A percentile compares a stretch with the other conserved stretches of the same genome.
Evolutionary conservation across 2,329 filamentous ascomycete genomes (phyloP).

Genomic region (Paramyrothecium roridum): DNA sequence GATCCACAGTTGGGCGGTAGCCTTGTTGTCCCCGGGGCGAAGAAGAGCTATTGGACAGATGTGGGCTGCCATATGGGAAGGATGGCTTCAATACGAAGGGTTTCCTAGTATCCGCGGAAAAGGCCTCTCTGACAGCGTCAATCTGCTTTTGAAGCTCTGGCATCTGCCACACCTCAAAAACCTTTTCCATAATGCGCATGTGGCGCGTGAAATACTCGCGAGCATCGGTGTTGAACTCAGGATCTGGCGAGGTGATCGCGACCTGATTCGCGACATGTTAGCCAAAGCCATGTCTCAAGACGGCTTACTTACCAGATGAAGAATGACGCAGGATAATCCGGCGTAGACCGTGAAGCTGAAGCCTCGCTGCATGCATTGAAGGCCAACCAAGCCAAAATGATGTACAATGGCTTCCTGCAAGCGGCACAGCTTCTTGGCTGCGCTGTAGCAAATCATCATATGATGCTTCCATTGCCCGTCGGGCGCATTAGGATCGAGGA

Average conservation of each 20-base stretch:
- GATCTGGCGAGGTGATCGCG: conserved; percentile 88
- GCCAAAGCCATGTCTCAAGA: not conserved
- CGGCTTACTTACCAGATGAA: conserved; percentile 75
- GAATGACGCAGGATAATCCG: conserved; percentile 84
- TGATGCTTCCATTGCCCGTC: conserved; percentile 83
- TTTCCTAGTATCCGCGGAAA: conserved; percentile 80
- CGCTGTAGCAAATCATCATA: conserved; percentile 80
- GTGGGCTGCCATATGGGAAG: conserved; percentile 83
- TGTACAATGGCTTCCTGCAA: conserved; percentile 80
- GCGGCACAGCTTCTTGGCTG: conserved; percentile 81
- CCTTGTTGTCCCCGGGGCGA: conserved; percentile 51
- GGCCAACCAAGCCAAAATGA: conserved; percentile 72
- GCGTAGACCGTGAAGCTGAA: conserved; percentile 96
- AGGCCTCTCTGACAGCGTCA: conserved; percentile 82
- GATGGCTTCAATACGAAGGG: conserved; percentile 86
- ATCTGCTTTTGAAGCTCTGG: conserved; percentile 88
- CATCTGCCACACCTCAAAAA: conserved; percentile 80
- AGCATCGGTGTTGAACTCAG: conserved; percentile 79
- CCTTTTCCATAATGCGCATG: conserved; percentile 89
- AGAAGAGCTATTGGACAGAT: conserved; percentile 59
- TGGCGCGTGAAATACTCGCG: conserved; percentile 87
- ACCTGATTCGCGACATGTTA: conserved; percentile 52
- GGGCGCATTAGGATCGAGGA: conserved; percentile 66
- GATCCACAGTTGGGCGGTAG: conserved; percentile 45
- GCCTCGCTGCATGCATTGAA: conserved; percentile 89